Percentiles rank a stretch among this genome's conserved stretches.
phyloP scores from a whole-genome alignment of 1,284 basidiomycete species.

The Peniophora sp. region DNA sequence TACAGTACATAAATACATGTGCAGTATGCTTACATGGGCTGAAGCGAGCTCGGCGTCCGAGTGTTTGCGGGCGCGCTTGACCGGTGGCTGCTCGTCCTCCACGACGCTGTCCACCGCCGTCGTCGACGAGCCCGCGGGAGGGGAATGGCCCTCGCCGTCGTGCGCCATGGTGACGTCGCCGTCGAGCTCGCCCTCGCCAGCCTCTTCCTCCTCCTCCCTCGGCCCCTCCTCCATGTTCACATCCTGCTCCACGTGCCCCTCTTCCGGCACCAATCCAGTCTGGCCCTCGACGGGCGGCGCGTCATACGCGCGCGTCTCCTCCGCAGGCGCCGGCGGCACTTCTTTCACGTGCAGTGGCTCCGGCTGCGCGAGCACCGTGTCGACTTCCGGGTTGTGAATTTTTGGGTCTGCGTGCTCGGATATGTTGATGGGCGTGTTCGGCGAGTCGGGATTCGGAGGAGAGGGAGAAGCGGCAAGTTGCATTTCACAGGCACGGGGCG shows the following conservation, averaged over 20 bases:
- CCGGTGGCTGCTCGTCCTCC: conserved; percentile 59
- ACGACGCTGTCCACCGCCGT: conserved; percentile 12
- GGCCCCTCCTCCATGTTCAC: background rate
- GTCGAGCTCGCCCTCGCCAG: background rate
- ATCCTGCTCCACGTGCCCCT: background rate
- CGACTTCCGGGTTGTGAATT: conserved; percentile 51
- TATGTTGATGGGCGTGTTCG: conserved; percentile 51
- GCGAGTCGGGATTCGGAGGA: conserved; percentile 39
- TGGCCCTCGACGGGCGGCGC: background rate
- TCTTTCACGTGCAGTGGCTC: conserved; percentile 26
- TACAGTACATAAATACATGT: conserved; percentile 2
- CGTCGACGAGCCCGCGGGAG: background rate
- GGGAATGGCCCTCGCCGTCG: background rate
- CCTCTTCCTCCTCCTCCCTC: background rate
- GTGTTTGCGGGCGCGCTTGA: conserved; percentile 52
- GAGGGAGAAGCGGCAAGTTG: conserved; percentile 17
- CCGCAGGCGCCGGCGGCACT: conserved; percentile 15
- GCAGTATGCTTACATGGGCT: conserved; percentile 51
- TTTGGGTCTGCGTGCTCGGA: conserved; percentile 40
- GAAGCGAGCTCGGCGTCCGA: conserved; percentile 48
- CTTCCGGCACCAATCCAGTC: background rate
- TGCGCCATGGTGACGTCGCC: conserved; percentile 8
- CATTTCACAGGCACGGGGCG: background rate
- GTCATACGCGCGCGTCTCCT: background rate
- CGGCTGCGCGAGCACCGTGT: conserved; percentile 57